A percentile compares a stretch with the other conserved stretches of the same genome.
These are phyloP conservation scores for Pyrenula aspistea DNA, from an alignment of 495 filamentous ascomycete species.

Conservation along the genomic window DNA sequence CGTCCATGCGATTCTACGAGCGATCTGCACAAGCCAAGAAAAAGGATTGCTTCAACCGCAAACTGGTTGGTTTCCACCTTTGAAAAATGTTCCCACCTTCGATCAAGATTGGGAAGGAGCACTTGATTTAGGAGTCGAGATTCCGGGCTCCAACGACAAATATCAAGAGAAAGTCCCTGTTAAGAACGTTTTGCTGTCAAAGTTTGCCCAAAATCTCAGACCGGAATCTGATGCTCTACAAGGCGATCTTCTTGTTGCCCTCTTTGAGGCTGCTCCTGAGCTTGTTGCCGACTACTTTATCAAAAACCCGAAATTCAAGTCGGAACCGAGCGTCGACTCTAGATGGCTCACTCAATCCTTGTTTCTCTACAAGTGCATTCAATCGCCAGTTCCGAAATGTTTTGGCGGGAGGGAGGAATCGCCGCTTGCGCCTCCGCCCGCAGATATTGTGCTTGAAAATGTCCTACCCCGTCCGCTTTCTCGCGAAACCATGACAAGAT, in stretches of 20 bases:
- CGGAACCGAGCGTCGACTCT: constrained; percentile 80
- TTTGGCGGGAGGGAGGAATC: constrained; percentile 49
- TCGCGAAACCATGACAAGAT: constrained; percentile 62
- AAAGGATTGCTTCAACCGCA: constrained; percentile 58
- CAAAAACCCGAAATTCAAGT: constrained; percentile 64
- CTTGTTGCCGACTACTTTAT: constrained; percentile 76
- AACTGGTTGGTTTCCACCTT: constrained; percentile 60
- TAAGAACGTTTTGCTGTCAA: constrained; percentile 59
- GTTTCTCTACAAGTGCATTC: constrained; percentile 68
- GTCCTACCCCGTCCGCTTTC: constrained; percentile 75
- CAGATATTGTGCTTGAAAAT: constrained; percentile 65
- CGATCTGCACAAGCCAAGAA: constrained; percentile 57
- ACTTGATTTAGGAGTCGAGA: constrained; percentile 58
- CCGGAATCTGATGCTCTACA: constrained; percentile 75
- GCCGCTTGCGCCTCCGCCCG: constrained; percentile 55
- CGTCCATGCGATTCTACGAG: constrained; percentile 59
- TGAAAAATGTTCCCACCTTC: constrained; percentile 22
- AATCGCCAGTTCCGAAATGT: constrained; percentile 56
- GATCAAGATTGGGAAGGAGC: constrained; percentile 28
- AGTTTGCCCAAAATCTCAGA: constrained; percentile 66
- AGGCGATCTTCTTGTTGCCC: constrained; percentile 63
- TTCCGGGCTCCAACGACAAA: constrained; percentile 51
- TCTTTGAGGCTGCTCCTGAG: constrained; percentile 74
- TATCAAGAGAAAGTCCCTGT: constrained; percentile 55
- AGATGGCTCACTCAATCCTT: constrained; percentile 92